Conservation (phyloP, 2,329 filamentous ascomycete genomes). For the Tolypocladium paradoxum region DNA sequence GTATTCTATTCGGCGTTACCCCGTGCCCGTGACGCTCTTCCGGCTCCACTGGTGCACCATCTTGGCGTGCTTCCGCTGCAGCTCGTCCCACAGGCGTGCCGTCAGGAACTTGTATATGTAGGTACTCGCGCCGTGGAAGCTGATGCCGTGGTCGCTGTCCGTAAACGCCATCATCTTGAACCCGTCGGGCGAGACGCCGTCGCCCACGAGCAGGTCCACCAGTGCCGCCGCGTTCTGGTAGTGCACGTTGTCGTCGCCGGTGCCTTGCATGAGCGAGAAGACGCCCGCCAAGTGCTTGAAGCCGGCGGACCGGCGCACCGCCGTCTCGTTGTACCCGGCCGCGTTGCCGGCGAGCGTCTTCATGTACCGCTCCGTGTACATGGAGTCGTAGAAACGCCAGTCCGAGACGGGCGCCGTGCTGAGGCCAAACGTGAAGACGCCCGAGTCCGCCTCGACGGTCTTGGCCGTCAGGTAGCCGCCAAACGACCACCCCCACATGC, state of each 20-base stretch:
- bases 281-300: slow-evolving; percentile 53
- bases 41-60: slow-evolving; percentile 25
- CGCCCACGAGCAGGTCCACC: slow-evolving; percentile 48
- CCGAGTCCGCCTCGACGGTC: slow-evolving; percentile 51
- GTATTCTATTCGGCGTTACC: background rate
- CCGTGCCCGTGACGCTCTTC: background rate
- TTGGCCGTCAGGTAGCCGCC: slow-evolving; percentile 58
- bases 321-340: slow-evolving; percentile 49
- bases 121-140: slow-evolving; percentile 40
- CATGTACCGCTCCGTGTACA: slow-evolving; percentile 68
- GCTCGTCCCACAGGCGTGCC: slow-evolving; percentile 50
- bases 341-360: slow-evolving; percentile 46
- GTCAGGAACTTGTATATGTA: slow-evolving; percentile 56
- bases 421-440: slow-evolving; percentile 50
- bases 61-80: slow-evolving; percentile 33
- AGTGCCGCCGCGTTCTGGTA: slow-evolving; percentile 56
- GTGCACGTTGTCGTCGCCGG: slow-evolving; percentile 62
- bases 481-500: slow-evolving; percentile 60
- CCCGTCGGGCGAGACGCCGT: slow-evolving; percentile 47
- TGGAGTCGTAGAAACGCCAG: slow-evolving; percentile 60
- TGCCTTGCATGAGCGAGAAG: slow-evolving; percentile 54
- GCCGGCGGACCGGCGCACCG: slow-evolving; percentile 44
- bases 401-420: slow-evolving; percentile 57
- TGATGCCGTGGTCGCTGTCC: slow-evolving; percentile 52
- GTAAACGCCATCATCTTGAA: slow-evolving; percentile 56